Base-by-base conservation (phyloP, 1,284 basidiomycete genomes). In the Phellinidium pouzarii region DNA sequence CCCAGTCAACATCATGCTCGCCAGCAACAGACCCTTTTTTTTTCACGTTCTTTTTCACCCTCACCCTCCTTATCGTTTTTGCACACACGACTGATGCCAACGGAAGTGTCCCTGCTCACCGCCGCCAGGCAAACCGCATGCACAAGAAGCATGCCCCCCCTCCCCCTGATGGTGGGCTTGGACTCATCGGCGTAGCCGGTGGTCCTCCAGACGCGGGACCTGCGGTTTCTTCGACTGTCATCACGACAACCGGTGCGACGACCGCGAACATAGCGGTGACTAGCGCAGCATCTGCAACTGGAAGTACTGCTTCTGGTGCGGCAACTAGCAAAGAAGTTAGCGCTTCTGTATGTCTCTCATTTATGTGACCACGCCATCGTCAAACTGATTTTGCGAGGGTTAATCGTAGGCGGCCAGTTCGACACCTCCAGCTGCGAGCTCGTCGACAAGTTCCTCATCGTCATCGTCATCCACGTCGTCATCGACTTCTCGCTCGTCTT, bases 81-180 rank as follows among this genome's bases (percentile, higher is more conserved):
- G 64, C 67, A 57, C 62, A 65, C 46, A 57, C 64, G 52, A 70
- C 72, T 47, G 71, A 78, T 55, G 79, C 80, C 62, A 57, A 56
- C 36, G 45, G 65, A 52, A 67, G 68, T 25, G 25, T 52, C 22
- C 31, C 14, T 34, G 52, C 34, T 40, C 77, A 72, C 46, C 76
- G 78, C 59, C 75, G 75, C 65, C 83, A 86, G 70, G 71, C 62
- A 47, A 78, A 79, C 60, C 83, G 87, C 59, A 69, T 90, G 65
- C 65, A 87, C 59, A 84, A 74, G 69, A 87, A 84, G 65, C 82
- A 86, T 47, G 61, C 69, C 4, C 69, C 71, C 8, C 14, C 14
- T 20, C 27, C 31, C 31, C 31, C 7, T 34, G 31, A 7, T 57
- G n/a, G n/a, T n/a, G n/a, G n/a, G n/a, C n/a, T n/a, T 37, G 56